A percentile compares a stretch with the other conserved stretches of the same genome.
phyloP scores from a whole-genome alignment of 257 asterid species.

The Coffea eugenioides region DNA sequence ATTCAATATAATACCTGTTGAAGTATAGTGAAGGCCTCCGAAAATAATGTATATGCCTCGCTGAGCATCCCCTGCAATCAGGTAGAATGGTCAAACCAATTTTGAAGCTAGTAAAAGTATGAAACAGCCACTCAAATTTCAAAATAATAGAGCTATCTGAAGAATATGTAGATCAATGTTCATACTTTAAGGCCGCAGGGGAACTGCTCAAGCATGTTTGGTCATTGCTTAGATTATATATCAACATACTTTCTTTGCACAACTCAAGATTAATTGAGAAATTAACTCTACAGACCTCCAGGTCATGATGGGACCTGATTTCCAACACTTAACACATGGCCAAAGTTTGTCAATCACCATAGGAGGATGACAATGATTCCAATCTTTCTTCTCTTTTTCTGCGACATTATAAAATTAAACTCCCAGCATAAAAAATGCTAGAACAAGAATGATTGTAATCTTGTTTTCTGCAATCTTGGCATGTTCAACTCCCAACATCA shows the following conservation, averaged over 20 bases:
- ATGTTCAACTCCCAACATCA: not conserved
- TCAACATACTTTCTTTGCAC: not conserved
- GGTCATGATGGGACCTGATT: not conserved
- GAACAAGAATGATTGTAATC: not conserved
- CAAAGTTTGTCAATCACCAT: not conserved
- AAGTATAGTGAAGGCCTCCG: constrained; percentile 89
- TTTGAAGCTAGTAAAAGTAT: not conserved
- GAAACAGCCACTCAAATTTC: not conserved
- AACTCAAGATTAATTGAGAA: too few relatives aligned
- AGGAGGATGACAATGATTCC: not conserved
- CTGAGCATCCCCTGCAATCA: constrained; percentile 70
- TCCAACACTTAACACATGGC: too few relatives aligned
- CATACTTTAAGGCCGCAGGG: not conserved
- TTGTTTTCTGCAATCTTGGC: not conserved
- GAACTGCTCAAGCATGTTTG: not conserved
- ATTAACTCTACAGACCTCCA: not conserved
- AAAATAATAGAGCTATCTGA: not conserved
- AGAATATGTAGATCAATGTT: not conserved
- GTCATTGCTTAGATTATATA: not conserved
- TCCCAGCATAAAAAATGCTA: not conserved
- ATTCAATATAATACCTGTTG: constrained; percentile 62
- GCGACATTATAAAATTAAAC: too few relatives aligned
- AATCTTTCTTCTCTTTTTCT: too few relatives aligned
- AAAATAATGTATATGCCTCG: constrained; percentile 79
- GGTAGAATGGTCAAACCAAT: constrained; percentile 3